A percentile compares a stretch with the other conserved stretches of the same genome.
phyloP scores from a whole-genome alignment of 805 yeast species.

The Torulaspora delbrueckii region DNA sequence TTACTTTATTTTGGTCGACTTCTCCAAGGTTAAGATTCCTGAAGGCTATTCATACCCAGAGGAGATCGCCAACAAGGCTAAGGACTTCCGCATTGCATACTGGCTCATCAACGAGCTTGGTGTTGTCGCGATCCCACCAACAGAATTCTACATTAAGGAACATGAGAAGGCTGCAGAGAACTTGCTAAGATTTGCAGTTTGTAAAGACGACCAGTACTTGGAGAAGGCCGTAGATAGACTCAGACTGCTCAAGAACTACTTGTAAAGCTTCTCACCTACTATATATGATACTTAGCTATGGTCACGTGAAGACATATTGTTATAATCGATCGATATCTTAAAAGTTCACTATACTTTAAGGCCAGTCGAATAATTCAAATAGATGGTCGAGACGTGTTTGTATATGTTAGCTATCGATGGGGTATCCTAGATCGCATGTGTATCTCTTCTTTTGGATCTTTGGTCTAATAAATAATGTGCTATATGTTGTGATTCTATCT shows the following conservation, averaged over 20 bases:
- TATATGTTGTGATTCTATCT: slow-evolving; percentile 84
- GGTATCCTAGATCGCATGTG: slow-evolving; percentile 11
- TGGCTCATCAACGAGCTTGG: slow-evolving; percentile 93
- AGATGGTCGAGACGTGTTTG: neutral
- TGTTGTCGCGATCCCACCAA: slow-evolving; percentile 94
- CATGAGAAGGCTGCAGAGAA: slow-evolving; percentile 76
- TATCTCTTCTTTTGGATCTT: slow-evolving; percentile 68
- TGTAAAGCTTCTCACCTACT: slow-evolving; percentile 25
- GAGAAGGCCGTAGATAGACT: slow-evolving; percentile 78
- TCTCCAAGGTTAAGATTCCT: slow-evolving; percentile 77
- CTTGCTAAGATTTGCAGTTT: slow-evolving; percentile 88
- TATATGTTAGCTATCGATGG: neutral
- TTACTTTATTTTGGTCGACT: slow-evolving; percentile 84
- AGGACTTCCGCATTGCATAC: slow-evolving; percentile 83
- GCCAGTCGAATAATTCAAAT: too few species aligned
- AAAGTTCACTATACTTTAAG: neutral
- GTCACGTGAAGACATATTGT: neutral
- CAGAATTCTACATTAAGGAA: slow-evolving; percentile 78
- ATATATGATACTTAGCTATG: neutral
- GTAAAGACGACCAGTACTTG: slow-evolving; percentile 81
- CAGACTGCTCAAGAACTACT: slow-evolving; percentile 61
- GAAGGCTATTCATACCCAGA: slow-evolving; percentile 64
- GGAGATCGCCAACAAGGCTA: slow-evolving; percentile 61
- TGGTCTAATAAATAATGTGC: slow-evolving; percentile 82
- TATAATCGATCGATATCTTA: neutral